These are phyloP conservation scores for Lizanozyma gosingica DNA, from an alignment of 1,139 yeast species.

Conservation along the genomic window DNA sequence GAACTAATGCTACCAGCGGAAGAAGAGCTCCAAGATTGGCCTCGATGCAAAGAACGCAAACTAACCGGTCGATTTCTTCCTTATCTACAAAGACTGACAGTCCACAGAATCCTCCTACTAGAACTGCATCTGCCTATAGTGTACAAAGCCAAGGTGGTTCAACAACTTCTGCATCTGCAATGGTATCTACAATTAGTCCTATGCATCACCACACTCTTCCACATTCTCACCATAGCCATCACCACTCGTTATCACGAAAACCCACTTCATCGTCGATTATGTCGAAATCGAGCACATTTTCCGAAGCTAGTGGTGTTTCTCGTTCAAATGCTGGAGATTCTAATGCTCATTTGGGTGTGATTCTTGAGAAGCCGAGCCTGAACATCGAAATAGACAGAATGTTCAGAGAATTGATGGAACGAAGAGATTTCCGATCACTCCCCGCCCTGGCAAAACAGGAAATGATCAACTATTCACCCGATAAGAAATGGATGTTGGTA, in stretches of 20 bases:
- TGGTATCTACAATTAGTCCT: background rate
- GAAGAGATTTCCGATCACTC: slow-evolving; percentile 72
- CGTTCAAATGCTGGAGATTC: slow-evolving; percentile 6
- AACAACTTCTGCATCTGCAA: background rate
- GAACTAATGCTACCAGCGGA: slow-evolving; percentile 1
- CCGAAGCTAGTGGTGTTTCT: slow-evolving; percentile 9
- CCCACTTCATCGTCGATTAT: slow-evolving; percentile 20
- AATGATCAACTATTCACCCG: slow-evolving; percentile 64
- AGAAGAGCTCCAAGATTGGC: slow-evolving; percentile 1
- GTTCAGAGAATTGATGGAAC: slow-evolving; percentile 67
- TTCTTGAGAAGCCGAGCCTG: slow-evolving; percentile 48
- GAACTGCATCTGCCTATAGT: background rate
- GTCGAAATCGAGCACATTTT: slow-evolving; percentile 18
- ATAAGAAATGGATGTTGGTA: slow-evolving; percentile 87
- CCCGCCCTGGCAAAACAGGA: slow-evolving; percentile 74
- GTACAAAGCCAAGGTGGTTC: background rate
- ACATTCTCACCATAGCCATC: slow-evolving; percentile 4
- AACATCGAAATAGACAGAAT: slow-evolving; percentile 53
- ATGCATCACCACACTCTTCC: slow-evolving; percentile 1
- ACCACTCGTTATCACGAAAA: slow-evolving; percentile 11
- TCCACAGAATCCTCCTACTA: background rate
- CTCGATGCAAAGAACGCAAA: slow-evolving; percentile 1
- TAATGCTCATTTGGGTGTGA: slow-evolving; percentile 10
- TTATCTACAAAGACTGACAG: slow-evolving; percentile 17
- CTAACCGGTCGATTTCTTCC: slow-evolving; percentile 11